A percentile compares a stretch with the other conserved stretches of the same genome.
Evolutionary conservation across 106 monocot genomes (phyloP).

Genomic region (Dendrobium officinale): DNA sequence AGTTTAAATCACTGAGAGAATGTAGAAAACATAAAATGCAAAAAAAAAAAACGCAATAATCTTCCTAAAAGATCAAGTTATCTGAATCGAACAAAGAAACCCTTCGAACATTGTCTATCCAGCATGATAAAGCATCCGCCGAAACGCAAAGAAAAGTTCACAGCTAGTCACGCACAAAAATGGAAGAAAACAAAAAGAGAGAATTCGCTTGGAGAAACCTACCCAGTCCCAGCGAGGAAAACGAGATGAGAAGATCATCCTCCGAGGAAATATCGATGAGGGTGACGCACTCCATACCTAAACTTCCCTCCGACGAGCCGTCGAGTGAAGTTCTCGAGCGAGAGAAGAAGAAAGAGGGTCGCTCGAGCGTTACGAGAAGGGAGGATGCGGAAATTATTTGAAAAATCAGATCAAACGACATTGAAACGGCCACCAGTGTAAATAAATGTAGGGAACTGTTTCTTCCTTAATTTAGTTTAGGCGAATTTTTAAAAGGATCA

Average conservation of each 20-base stretch:
- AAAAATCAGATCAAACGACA: not conserved
- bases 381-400: not conserved
- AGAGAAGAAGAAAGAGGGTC: not conserved
- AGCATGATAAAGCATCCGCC: not conserved
- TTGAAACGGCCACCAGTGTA: not conserved
- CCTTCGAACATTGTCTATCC: not conserved
- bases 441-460: too few relatives aligned
- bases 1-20: not conserved
- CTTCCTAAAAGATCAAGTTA: not conserved
- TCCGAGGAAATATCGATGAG: constrained; percentile 51
- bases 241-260: constrained; percentile 44
- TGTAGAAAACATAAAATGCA: not conserved
- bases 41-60: not conserved
- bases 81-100: not conserved
- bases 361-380: not conserved
- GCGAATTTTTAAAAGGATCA: too few relatives aligned
- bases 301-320: not conserved
- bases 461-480: too few relatives aligned
- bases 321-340: not conserved
- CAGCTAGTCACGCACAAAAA: not conserved
- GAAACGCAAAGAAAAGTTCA: not conserved
- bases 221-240: constrained; percentile 2
- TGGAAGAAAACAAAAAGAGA: not conserved
- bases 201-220: not conserved
- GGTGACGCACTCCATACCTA: constrained; percentile 38